A percentile compares a stretch with the other conserved stretches of the same genome.
Evolutionary conservation across 2,329 filamentous ascomycete genomes (phyloP).

Genomic region (Setomelanomma holmii): DNA sequence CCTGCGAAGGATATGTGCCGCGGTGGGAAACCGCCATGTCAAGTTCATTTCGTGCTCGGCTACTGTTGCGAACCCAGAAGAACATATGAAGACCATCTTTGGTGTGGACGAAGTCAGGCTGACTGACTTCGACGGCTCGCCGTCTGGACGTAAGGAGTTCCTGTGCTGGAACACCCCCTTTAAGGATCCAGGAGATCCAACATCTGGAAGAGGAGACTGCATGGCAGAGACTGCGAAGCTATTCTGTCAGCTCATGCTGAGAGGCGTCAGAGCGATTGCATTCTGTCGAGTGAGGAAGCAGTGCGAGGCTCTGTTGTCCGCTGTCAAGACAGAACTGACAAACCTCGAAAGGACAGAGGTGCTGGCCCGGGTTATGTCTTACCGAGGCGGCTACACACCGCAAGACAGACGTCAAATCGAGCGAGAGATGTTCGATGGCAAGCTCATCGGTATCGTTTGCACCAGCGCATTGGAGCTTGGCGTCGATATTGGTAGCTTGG

Average conservation of each 20-base stretch:
- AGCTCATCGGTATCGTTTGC: conserved; percentile 89
- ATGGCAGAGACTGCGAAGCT: conserved; percentile 86
- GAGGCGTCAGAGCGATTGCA: conserved; percentile 89
- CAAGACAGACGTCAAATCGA: conserved; percentile 90
- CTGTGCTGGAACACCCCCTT: conserved; percentile 97
- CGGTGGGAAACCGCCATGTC: conserved; percentile 82
- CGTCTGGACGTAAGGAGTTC: conserved; percentile 91
- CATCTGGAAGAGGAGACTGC: conserved; percentile 83
- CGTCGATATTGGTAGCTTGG: conserved; percentile 91
- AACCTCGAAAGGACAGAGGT: conserved; percentile 77
- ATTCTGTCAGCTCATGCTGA: conserved; percentile 86
- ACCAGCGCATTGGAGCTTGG: conserved; percentile 93
- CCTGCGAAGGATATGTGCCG: conserved; percentile 84
- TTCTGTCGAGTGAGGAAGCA: conserved; percentile 89
- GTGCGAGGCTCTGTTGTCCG: conserved; percentile 82
- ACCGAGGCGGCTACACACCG: conserved; percentile 92
- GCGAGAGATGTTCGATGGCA: conserved; percentile 95
- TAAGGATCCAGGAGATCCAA: conserved; percentile 85
- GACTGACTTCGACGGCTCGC: conserved; percentile 91
- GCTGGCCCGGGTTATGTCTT: conserved; percentile 85
- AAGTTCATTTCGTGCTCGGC: conserved; percentile 96
- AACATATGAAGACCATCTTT: conserved; percentile 95
- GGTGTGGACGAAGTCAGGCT: conserved; percentile 81
- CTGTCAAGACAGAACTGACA: conserved; percentile 79
- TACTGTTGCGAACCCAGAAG: conserved; percentile 88